Base-by-base conservation (phyloP, 148 eudicot species). In the Heliosperma pusillum region DNA sequence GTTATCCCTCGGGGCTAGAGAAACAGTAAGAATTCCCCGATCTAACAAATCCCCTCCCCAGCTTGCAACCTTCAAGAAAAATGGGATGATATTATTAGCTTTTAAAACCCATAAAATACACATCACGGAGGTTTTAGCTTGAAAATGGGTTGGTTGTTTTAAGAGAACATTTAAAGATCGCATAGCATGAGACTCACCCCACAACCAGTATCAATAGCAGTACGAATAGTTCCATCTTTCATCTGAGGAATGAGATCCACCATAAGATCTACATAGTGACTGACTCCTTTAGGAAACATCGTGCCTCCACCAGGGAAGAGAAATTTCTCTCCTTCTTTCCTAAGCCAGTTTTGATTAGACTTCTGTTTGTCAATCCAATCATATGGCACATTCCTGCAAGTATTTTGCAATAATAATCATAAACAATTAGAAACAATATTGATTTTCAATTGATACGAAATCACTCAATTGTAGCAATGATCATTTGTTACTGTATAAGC, bases 181-280 rank as follows among this genome's bases (percentile, higher is more conserved):
- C 4, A n/a, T 8, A 68, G 22, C 36, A 19, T 66, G 36, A 55
- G 56, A 88, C 97, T 89, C 72, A 95, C 99, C 88, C 99, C 99
- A 82, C 99, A 95, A 0, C 99, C 99, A 71, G 99, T 95, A 71
- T 95, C 99, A 65, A 95, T 88, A 66, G 99, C 99, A 70, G 99
- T 95, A 66, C 99, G 85, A 72, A 95, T 71, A 52, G 97, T 87
- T 26, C 99, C 97, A n/a, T 90, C 96, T 79, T 88, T 87, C 92
- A 95, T 88, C 77, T 81, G 88, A 10, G 97, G 99, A 71, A 95
- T 90, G 63, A 95, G 78, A 78, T 90, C 85, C 53, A 80, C 85
- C 96, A 92, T 95, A 57, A 88, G 79, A 88, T 95, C 96, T 10
- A 92, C 92, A 50, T 95, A 95, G 22, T 77, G 81, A 72, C 88